Base-by-base conservation (phyloP, 495 filamentous ascomycete genomes). In the Hypoxylon trugodes region DNA sequence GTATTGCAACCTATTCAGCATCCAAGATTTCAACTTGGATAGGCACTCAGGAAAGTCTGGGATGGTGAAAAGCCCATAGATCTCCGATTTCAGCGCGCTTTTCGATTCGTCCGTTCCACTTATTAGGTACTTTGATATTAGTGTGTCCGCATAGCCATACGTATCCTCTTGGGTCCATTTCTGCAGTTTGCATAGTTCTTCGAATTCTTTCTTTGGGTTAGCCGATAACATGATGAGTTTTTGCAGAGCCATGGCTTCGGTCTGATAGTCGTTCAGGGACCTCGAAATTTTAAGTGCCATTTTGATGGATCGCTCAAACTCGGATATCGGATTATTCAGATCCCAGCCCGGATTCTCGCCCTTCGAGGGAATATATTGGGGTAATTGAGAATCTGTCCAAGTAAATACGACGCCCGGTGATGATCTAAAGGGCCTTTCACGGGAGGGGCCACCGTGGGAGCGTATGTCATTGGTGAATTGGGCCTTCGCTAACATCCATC, bases 401-500 rank as follows among this genome's bases (percentile, higher is more conserved):
- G 19, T 24, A 10, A 60, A 21, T 0, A 26, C 10, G 1, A 52
- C 5, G 5, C 46, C 53, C n/a, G 38, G 36, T 2, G 21, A 49
- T 21, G 16, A 33, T 25, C 1, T 2, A 10, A 65, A 24, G 2
- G 42, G 19, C 1, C n/a, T 15, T 13, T 3, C 13, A 18, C 16
- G 49, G 3, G 32, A 40, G 4, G 13, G 4, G 6, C 7, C 8
- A 21, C 48, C 13, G 18, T 41, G 5, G 0, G 22, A 16, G 1
- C 46, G 42, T 26, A 18, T 47, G 0, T 5, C 22, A 32, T 58
- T 32, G 8, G 40, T 9, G 21, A 38, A 19, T 10, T 38, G 7
- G 16, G 40, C 22, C 24, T 48, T 57, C 15, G n/a, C 22, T 24
- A 65, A 28, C 61, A 65, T 58, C 61, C 61, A 65, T 15, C 21